Evolutionary conservation across 164 flowering plant genomes (phyloP).

Genomic region (Umbilicus rupestris): DNA sequence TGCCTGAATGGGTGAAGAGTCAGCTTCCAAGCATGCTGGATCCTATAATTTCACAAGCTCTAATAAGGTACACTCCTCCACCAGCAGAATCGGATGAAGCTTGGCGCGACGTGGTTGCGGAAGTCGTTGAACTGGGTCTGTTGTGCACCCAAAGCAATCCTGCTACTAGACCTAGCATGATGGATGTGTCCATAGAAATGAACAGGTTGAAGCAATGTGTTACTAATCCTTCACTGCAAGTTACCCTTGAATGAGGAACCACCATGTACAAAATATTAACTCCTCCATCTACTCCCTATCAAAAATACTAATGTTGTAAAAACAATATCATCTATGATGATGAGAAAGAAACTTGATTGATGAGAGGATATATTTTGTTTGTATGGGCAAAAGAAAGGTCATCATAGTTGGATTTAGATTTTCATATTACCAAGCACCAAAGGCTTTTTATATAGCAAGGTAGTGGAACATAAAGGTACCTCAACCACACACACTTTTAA

Average conservation of each 20-base stretch:
- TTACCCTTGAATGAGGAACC: background rate
- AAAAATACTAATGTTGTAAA: no score
- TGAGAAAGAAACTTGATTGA: no score
- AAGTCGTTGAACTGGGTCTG: slow-evolving; percentile 71
- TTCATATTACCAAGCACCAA: no score
- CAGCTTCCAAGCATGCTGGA: slow-evolving; percentile 47
- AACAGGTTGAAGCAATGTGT: slow-evolving; percentile 50
- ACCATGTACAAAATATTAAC: background rate
- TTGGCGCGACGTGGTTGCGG: slow-evolving; percentile 38
- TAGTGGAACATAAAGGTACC: no score
- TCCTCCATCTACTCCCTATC: no score
- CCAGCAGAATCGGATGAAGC: background rate
- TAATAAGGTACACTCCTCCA: slow-evolving; percentile 20
- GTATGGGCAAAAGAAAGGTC: no score
- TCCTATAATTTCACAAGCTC: slow-evolving; percentile 36
- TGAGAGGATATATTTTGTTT: no score
- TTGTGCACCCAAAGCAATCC: slow-evolving; percentile 66
- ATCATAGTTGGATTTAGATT: no score
- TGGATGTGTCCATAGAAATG: slow-evolving; percentile 66
- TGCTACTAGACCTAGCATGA: slow-evolving; percentile 60
- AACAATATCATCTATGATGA: no score
- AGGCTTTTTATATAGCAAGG: no score
- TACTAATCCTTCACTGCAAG: slow-evolving; percentile 17
- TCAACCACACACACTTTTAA: no score
- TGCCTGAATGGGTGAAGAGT: slow-evolving; percentile 60